Conservation (phyloP, 805 yeast species). For the Kregervanrija pseudodelftensis region DNA sequence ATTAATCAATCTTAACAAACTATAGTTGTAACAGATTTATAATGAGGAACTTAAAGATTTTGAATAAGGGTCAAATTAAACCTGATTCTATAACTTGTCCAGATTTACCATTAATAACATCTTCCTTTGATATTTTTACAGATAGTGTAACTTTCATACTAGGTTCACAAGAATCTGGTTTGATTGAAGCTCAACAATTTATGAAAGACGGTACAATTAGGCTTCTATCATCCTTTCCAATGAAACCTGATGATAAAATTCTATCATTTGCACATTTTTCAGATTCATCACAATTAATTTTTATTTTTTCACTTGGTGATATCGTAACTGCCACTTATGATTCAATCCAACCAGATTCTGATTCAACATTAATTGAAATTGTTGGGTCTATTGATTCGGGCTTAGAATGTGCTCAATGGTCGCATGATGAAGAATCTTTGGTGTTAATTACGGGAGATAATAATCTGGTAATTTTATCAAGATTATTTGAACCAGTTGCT, state of each 20-base stretch:
- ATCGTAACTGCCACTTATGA: slow-evolving; percentile 62
- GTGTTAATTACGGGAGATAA: slow-evolving; percentile 57
- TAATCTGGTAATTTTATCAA: slow-evolving; percentile 59
- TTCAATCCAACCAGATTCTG: slow-evolving; percentile 34
- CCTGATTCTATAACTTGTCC: slow-evolving; percentile 57
- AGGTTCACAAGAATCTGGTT: slow-evolving; percentile 44
- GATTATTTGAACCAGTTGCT: slow-evolving; percentile 70
- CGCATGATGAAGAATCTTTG: slow-evolving; percentile 84
- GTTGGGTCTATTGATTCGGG: slow-evolving; percentile 83
- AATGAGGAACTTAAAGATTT: slow-evolving; percentile 28
- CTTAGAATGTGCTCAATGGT: slow-evolving; percentile 70
- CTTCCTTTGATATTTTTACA: slow-evolving; percentile 64
- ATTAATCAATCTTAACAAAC: too few species aligned
- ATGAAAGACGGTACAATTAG: slow-evolving; percentile 53
- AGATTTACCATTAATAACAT: slow-evolving; percentile 46
- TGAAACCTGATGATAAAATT: slow-evolving; percentile 34
- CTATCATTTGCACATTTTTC: slow-evolving; percentile 61
- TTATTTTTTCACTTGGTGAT: slow-evolving; percentile 72
- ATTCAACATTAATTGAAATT: slow-evolving; percentile 57
- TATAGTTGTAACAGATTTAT: not conserved
- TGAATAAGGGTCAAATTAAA: slow-evolving; percentile 47
- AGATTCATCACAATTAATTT: slow-evolving; percentile 57
- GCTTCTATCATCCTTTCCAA: slow-evolving; percentile 56
- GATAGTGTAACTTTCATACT: slow-evolving; percentile 67
- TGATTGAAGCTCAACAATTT: slow-evolving; percentile 71